Evolutionary conservation across 31 red algal genomes (phyloP).

Genomic region (Asparagopsis taxiformis): DNA sequence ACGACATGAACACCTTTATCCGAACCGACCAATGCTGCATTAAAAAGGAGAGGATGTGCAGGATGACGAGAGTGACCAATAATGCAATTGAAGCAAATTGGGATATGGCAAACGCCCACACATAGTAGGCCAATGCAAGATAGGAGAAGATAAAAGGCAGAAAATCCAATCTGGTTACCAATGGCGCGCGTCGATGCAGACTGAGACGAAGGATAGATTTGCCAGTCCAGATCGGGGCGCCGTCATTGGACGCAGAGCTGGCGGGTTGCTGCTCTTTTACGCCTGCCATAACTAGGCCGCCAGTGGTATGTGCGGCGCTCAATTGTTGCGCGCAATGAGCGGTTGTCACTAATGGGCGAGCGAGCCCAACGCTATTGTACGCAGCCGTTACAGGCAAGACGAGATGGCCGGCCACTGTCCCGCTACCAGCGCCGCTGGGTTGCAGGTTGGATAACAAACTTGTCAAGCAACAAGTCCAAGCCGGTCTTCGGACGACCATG

Average conservation of each 20-base stretch:
- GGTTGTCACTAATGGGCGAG: too few species aligned
- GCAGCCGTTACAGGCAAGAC: too few species aligned
- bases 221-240: slow-evolving; percentile 40
- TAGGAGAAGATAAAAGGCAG: slow-evolving; percentile 43
- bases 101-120: neutral
- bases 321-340: too few species aligned
- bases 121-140: neutral
- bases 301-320: too few species aligned
- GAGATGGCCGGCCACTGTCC: too few species aligned
- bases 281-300: slow-evolving; percentile 23
- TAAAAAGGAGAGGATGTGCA: slow-evolving; percentile 75
- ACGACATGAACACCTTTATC: slow-evolving; percentile 49
- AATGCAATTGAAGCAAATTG: slow-evolving; percentile 17
- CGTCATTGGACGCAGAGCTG: neutral
- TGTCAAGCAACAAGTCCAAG: too few species aligned
- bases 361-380: too few species aligned
- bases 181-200: slow-evolving; percentile 14
- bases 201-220: slow-evolving; percentile 38
- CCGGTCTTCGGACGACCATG: too few species aligned
- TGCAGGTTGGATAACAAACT: too few species aligned
- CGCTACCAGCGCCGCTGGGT: too few species aligned
- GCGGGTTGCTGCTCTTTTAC: neutral
- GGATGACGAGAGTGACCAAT: slow-evolving; percentile 26
- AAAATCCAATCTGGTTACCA: slow-evolving; percentile 31
- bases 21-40: slow-evolving; percentile 83